A percentile compares a stretch with the other conserved stretches of the same genome.
phyloP scores from a whole-genome alignment of 1,139 yeast species.

The Kurtzmaniella quercitrusa region DNA sequence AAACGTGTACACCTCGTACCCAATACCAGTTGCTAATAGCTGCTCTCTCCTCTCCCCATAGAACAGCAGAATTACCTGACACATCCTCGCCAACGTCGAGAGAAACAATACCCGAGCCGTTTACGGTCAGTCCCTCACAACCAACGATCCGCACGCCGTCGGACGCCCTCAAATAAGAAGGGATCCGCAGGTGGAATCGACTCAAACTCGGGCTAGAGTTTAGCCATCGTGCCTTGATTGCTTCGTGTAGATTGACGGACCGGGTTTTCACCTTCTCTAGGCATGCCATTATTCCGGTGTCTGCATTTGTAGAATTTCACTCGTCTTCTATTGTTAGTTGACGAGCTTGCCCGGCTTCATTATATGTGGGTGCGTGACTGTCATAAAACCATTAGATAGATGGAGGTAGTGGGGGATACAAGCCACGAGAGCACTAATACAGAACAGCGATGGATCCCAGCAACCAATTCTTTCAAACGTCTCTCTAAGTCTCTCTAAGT shows the following conservation, averaged over 20 bases:
- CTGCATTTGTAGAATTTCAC: background rate
- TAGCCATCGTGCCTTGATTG: background rate
- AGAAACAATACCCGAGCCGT: too few species aligned
- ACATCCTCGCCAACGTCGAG: too few species aligned
- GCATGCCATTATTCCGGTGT: background rate
- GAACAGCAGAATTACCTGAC: too few species aligned
- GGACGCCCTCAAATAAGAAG: background rate
- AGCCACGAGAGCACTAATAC: too few species aligned
- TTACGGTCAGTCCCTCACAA: too few species aligned
- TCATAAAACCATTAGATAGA: background rate
- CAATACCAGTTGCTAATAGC: too few species aligned
- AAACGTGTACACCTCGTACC: too few species aligned
- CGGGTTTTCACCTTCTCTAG: too few species aligned
- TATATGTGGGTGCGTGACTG: background rate
- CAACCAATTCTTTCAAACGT: too few species aligned
- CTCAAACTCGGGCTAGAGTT: background rate
- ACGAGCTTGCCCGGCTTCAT: background rate
- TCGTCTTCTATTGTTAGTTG: background rate
- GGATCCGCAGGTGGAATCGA: background rate
- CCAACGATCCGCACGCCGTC: background rate
- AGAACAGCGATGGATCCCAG: too few species aligned
- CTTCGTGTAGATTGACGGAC: background rate
- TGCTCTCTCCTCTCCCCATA: too few species aligned
- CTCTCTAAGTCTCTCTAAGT: too few species aligned
- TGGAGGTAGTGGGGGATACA: background rate